These are phyloP conservation scores for Sugiyamaella mastotermitis DNA, from an alignment of 805 yeast genomes.

Conservation along the genomic window DNA sequence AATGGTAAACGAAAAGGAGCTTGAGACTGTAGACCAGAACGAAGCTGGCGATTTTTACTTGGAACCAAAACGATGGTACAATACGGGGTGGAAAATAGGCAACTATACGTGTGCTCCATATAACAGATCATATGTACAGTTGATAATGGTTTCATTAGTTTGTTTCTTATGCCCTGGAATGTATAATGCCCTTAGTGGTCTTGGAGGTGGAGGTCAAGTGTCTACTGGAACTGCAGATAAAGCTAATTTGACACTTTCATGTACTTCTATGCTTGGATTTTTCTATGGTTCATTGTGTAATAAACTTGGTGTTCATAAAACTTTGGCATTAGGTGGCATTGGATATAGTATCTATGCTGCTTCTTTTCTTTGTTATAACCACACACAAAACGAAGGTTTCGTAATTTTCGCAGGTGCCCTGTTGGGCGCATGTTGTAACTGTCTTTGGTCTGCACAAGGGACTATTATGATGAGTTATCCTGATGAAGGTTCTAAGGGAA, in stretches of 20 bases:
- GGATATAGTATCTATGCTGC: constrained; percentile 43
- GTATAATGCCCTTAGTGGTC: constrained; percentile 46
- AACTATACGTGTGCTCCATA: constrained; percentile 32
- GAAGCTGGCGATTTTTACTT: too few species aligned
- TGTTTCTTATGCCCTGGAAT: constrained; percentile 49
- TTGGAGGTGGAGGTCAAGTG: constrained; percentile 41
- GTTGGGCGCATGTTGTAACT: constrained; percentile 48
- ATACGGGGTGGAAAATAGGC: constrained; percentile 19
- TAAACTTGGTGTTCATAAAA: constrained; percentile 41
- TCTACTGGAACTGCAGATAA: constrained; percentile 42
- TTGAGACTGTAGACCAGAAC: not conserved
- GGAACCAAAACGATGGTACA: constrained; percentile 19
- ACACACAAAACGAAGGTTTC: constrained; percentile 39
- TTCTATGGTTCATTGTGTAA: constrained; percentile 52
- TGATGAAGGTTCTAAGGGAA: constrained; percentile 44
- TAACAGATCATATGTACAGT: constrained; percentile 37
- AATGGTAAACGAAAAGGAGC: too few species aligned
- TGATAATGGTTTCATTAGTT: constrained; percentile 42
- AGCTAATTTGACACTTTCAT: constrained; percentile 47
- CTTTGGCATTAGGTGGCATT: constrained; percentile 39
- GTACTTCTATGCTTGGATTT: constrained; percentile 53
- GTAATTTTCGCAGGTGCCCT: constrained; percentile 53
- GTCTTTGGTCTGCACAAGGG: constrained; percentile 56
- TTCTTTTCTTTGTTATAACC: constrained; percentile 40
- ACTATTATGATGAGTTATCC: constrained; percentile 48